phyloP scores from a whole-genome alignment of 2,329 filamentous ascomycete genomes.

The Verticillium longisporum region DNA sequence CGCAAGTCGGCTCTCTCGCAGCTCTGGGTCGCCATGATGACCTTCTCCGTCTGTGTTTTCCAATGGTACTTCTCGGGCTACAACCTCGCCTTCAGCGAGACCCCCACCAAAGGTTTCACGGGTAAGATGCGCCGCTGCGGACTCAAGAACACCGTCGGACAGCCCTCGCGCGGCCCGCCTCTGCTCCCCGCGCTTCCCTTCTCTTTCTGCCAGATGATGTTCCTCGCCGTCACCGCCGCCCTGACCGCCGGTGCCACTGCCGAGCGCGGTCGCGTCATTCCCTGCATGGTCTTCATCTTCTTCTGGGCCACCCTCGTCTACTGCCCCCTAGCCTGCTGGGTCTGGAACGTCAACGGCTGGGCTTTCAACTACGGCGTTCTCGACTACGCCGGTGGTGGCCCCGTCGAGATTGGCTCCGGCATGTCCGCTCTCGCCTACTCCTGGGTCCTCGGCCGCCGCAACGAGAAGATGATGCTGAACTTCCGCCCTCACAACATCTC shows the following conservation, averaged over 20 bases:
- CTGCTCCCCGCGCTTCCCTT: constrained; percentile 86
- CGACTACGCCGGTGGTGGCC: constrained; percentile 93
- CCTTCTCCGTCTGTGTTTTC: constrained; percentile 83
- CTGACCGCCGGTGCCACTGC: constrained; percentile 90
- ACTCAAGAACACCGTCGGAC: constrained; percentile 73
- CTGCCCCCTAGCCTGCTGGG: constrained; percentile 95
- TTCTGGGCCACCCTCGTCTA: constrained; percentile 97
- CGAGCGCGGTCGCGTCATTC: constrained; percentile 86
- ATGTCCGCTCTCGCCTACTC: constrained; percentile 92
- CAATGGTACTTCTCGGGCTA: constrained; percentile 99
- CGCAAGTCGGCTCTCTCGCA: constrained; percentile 95
- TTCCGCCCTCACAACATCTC: constrained; percentile 99
- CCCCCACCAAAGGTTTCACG: constrained; percentile 82
- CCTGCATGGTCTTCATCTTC: constrained; percentile 92
- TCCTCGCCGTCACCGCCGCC: constrained; percentile 85
- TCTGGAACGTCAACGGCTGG: constrained; percentile 94
- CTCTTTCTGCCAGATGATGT: constrained; percentile 98
- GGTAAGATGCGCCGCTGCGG: constrained; percentile 87
- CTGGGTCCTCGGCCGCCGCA: constrained; percentile 87
- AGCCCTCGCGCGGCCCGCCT: constrained; percentile 81
- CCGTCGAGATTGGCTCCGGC: constrained; percentile 94
- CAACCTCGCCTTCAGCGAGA: constrained; percentile 81
- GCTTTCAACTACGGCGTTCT: constrained; percentile 83
- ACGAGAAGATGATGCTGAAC: constrained; percentile 99
- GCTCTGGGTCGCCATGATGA: constrained; percentile 97